Evolutionary conservation across 139 green algal genomes (phyloP).

Genomic region (Chlorella sp.): DNA sequence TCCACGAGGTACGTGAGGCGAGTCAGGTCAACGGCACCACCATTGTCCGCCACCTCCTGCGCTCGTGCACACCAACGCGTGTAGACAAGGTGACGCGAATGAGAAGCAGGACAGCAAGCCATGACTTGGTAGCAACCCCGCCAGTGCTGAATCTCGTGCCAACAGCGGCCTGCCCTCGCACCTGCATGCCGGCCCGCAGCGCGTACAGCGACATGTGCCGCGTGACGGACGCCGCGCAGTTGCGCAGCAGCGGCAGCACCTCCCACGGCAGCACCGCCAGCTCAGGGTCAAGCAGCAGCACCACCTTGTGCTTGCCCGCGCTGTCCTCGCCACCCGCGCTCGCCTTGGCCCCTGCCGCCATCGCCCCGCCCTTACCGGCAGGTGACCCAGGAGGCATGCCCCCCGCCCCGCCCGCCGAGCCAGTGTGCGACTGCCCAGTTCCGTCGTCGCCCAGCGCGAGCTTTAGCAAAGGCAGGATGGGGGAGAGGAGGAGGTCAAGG

Average conservation of each 20-base stretch:
- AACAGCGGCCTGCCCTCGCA: too few species aligned
- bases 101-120: too few species aligned
- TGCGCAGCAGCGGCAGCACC: slow-evolving; percentile 14
- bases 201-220: slow-evolving; percentile 29
- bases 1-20: slow-evolving; percentile 32
- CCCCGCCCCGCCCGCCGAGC: too few species aligned
- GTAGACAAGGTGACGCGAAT: too few species aligned
- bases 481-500: slow-evolving; percentile 8
- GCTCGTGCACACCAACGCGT: not conserved
- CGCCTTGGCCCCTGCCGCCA: not conserved
- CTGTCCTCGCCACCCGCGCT: not conserved
- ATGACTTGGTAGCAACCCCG: too few species aligned
- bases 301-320: slow-evolving; percentile 18
- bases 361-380: too few species aligned
- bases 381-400: too few species aligned
- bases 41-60: not conserved
- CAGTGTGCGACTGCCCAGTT: too few species aligned
- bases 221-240: slow-evolving; percentile 13
- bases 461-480: slow-evolving; percentile 12
- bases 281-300: slow-evolving; percentile 39
- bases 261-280: slow-evolving; percentile 37
- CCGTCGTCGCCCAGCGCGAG: not conserved
- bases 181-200: slow-evolving; percentile 5
- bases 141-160: too few species aligned
- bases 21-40: slow-evolving; percentile 17